A percentile compares a stretch with the other conserved stretches of the same genome.
Evolutionary conservation across 306 rosid species (phyloP).

Genomic region (Quercus glauca): DNA sequence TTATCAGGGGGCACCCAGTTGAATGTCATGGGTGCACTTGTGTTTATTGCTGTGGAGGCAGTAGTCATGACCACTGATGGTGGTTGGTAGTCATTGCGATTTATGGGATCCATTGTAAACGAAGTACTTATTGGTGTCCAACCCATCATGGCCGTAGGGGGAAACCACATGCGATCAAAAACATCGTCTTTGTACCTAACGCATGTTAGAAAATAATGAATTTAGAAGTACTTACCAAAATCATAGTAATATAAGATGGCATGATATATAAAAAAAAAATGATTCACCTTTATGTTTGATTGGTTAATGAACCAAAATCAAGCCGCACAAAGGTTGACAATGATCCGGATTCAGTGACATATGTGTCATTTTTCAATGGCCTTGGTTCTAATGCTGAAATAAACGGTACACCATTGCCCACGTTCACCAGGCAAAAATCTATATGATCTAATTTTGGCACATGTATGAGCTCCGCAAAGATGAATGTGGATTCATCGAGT

Average conservation of each 20-base stretch:
- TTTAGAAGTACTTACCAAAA: too few relatives aligned
- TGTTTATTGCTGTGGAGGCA: constrained; percentile 23
- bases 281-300: constrained; percentile 10
- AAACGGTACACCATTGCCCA: constrained; percentile 41
- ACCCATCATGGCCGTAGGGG: neutral
- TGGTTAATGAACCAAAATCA: constrained; percentile 32
- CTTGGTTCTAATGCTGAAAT: constrained; percentile 47
- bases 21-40: constrained; percentile 8
- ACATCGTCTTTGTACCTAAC: constrained; percentile 37
- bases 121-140: constrained; percentile 20
- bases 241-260: neutral
- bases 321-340: neutral
- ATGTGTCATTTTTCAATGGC: constrained; percentile 23
- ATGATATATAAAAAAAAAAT: too few relatives aligned
- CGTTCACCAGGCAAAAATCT: constrained; percentile 39
- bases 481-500: neutral
- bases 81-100: neutral
- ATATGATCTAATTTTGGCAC: constrained; percentile 22
- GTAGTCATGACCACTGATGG: constrained; percentile 35
- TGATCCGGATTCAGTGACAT: constrained; percentile 14
- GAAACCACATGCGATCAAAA: constrained; percentile 32
- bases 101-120: too few relatives aligned
- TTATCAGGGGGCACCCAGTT: constrained; percentile 1
- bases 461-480: constrained; percentile 33
- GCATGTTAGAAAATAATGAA: too few relatives aligned